Evolutionary conservation across 2,329 filamentous ascomycete species (phyloP).

Genomic region (Phyllosticta citribraziliensis): DNA sequence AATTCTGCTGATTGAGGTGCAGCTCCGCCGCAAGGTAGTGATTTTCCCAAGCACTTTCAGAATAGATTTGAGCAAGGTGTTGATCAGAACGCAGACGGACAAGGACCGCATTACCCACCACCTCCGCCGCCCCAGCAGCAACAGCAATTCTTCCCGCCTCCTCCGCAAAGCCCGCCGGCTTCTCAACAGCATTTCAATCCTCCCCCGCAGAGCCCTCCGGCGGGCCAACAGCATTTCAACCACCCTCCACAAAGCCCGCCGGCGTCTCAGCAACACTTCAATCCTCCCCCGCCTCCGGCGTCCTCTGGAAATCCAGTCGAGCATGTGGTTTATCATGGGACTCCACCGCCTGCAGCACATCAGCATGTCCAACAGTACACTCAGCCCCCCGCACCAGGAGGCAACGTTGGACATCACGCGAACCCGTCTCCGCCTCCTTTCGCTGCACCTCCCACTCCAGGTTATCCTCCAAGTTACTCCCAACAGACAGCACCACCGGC

Average conservation of each 20-base stretch:
- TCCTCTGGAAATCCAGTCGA: background rate
- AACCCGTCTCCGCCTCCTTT: slow-evolving; percentile 10
- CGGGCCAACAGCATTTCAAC: slow-evolving; percentile 21
- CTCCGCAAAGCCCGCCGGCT: slow-evolving; percentile 13
- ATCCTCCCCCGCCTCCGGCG: slow-evolving; percentile 22
- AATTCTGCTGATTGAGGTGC: background rate
- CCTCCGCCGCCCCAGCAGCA: slow-evolving; percentile 14
- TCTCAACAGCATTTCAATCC: slow-evolving; percentile 31
- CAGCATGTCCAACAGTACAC: slow-evolving; percentile 22
- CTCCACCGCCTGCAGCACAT: slow-evolving; percentile 14
- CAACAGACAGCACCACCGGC: slow-evolving; percentile 9
- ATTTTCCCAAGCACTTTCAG: background rate
- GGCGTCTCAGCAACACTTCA: slow-evolving; percentile 12
- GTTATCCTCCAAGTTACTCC: slow-evolving; percentile 9
- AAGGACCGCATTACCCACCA: slow-evolving; percentile 16
- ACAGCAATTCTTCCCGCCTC: slow-evolving; percentile 18
- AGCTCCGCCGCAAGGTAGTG: slow-evolving; percentile 15
- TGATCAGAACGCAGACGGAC: slow-evolving; percentile 1
- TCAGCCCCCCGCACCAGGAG: slow-evolving; percentile 24
- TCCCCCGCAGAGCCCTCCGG: slow-evolving; percentile 25
- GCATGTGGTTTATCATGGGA: slow-evolving; percentile 13
- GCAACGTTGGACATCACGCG: slow-evolving; percentile 15
- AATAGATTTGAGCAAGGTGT: background rate
- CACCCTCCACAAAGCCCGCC: slow-evolving; percentile 20
- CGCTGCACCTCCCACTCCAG: slow-evolving; percentile 19